Percentiles rank a stretch among this genome's conserved stretches.
phyloP scores from a whole-genome alignment of 495 filamentous ascomycete species.

The Sordaria brevicollis region DNA sequence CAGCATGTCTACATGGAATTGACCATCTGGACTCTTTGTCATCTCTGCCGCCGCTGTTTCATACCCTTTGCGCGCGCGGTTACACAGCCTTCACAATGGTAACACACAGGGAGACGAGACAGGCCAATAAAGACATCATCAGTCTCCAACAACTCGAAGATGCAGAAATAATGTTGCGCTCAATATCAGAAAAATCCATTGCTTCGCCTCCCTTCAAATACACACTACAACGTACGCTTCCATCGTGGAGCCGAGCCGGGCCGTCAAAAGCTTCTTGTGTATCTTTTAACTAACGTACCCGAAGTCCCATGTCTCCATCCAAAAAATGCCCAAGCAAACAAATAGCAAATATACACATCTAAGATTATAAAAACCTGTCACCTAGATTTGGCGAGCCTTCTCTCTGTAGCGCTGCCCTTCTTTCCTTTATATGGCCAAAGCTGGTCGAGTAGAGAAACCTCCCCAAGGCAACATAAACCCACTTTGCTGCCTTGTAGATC shows the following conservation, averaged over 20 bases:
- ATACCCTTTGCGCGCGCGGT: background rate
- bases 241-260: conserved; percentile 36
- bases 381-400: conserved; percentile 1
- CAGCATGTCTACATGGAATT: background rate
- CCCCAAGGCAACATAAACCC: background rate
- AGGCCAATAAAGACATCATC: background rate
- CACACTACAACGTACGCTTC: background rate
- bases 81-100: background rate
- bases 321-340: background rate
- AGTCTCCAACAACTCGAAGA: background rate
- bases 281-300: conserved; percentile 35
- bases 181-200: background rate
- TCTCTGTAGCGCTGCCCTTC: conserved; percentile 8
- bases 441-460: background rate
- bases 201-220: background rate
- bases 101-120: too few species aligned
- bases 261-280: conserved; percentile 72
- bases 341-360: conserved; percentile 37
- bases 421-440: conserved; percentile 3
- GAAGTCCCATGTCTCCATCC: conserved; percentile 1
- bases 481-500: background rate
- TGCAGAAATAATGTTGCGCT: background rate
- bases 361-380: conserved; percentile 11
- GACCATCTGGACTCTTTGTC: background rate
- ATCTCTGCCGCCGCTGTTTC: background rate